Percentiles rank a stretch among this genome's conserved stretches.
These are phyloP conservation scores for Strobilomyces dryophilus DNA, from an alignment of 768 basidiomycete species.

Conservation along the genomic window DNA sequence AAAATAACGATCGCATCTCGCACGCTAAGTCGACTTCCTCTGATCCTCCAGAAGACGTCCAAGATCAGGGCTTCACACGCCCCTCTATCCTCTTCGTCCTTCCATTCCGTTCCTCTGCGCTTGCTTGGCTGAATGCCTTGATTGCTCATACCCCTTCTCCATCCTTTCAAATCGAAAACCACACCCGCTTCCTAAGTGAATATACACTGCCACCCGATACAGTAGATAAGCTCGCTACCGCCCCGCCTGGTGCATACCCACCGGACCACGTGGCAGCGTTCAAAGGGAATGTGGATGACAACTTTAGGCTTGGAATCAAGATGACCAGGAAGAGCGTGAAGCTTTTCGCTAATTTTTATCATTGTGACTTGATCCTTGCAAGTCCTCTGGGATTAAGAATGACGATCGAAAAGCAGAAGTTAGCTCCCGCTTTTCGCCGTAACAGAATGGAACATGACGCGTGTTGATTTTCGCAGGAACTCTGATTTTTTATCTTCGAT, in stretches of 20 bases:
- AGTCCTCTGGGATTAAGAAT: conserved; percentile 90
- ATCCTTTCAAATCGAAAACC: conserved; percentile 83
- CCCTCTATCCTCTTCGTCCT: conserved; percentile 90
- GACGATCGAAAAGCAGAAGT: conserved; percentile 95
- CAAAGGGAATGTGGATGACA: conserved; percentile 96
- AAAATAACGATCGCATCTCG: conserved; percentile 91
- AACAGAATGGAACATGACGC: neutral
- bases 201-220: conserved; percentile 78
- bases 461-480: conserved; percentile 43
- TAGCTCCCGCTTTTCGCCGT: conserved; percentile 22
- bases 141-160: conserved; percentile 70
- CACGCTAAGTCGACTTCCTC: conserved; percentile 56
- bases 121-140: conserved; percentile 78
- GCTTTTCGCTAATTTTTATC: conserved; percentile 87
- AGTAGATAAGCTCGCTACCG: conserved; percentile 73
- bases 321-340: conserved; percentile 89
- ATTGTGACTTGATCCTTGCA: conserved; percentile 86
- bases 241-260: conserved; percentile 76
- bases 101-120: conserved; percentile 87
- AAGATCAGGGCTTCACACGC: conserved; percentile 97
- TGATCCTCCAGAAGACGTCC: conserved; percentile 66
- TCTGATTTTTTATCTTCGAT: conserved; percentile 92
- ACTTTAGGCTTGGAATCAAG: conserved; percentile 89
- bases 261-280: conserved; percentile 90
- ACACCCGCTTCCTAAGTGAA: conserved; percentile 73